A percentile compares a stretch with the other conserved stretches of the same genome.
phyloP scores from a whole-genome alignment of 2,329 filamentous ascomycete genomes.

The Trichoderma arundinaceum region DNA sequence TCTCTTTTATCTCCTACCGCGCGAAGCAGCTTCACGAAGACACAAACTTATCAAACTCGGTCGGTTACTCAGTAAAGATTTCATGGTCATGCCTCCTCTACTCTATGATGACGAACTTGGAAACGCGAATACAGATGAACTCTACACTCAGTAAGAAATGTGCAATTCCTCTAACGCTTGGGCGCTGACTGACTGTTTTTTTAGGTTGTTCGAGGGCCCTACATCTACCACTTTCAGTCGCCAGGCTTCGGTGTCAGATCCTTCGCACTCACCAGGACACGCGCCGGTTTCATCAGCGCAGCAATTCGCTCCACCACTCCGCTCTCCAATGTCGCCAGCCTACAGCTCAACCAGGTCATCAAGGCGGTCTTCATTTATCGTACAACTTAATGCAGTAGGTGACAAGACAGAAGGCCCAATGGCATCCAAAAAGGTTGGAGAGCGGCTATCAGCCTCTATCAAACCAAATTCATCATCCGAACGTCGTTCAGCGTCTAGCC shows the following conservation, averaged over 20 bases:
- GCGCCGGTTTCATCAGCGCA: neutral
- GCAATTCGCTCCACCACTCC: neutral
- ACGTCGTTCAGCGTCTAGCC: neutral
- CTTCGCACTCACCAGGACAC: neutral
- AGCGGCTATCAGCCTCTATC: neutral
- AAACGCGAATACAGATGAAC: neutral
- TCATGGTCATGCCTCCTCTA: neutral
- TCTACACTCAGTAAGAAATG: neutral
- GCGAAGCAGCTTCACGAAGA: too few relatives aligned
- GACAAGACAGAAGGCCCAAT: neutral
- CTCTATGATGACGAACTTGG: neutral
- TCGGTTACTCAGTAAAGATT: neutral
- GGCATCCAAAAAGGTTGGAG: neutral
- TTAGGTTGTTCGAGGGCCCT: neutral
- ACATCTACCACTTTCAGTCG: neutral
- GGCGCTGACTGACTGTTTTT: neutral
- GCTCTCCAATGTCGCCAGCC: slow-evolving; percentile 1
- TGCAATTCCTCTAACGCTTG: neutral
- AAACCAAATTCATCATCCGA: neutral
- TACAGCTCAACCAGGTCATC: neutral
- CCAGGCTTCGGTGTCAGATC: neutral
- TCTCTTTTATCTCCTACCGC: neutral
- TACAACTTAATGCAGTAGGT: neutral
- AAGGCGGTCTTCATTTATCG: neutral
- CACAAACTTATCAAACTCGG: neutral